These are phyloP conservation scores for Aspergillus sp. DNA, from an alignment of 2,329 filamentous ascomycete genomes.

Conservation along the genomic window DNA sequence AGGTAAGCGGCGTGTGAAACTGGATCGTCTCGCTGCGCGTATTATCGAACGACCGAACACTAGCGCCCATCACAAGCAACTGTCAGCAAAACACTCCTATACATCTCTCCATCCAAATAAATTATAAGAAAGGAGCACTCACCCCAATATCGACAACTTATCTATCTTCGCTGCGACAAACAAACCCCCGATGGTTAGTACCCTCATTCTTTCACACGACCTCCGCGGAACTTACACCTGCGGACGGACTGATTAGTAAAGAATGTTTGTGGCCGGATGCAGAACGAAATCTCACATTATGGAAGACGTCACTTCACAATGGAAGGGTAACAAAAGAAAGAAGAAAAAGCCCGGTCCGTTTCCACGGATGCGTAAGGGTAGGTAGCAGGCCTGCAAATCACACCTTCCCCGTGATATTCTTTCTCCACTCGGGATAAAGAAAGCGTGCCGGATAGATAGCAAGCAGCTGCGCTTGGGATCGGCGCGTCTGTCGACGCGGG, in stretches of 20 bases:
- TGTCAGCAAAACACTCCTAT: background rate
- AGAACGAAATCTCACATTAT: slow-evolving; percentile 12
- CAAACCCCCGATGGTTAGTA: slow-evolving; percentile 6
- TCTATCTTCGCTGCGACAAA: slow-evolving; percentile 71
- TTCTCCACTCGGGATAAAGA: too few relatives aligned
- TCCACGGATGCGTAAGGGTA: too few relatives aligned
- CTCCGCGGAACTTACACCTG: slow-evolving; percentile 34
- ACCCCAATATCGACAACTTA: slow-evolving; percentile 82
- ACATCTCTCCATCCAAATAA: too few relatives aligned
- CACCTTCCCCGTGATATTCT: background rate
- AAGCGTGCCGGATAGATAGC: too few relatives aligned
- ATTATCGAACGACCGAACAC: slow-evolving; percentile 83
- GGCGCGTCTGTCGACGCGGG: background rate
- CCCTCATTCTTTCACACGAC: background rate
- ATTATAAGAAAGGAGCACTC: slow-evolving; percentile 7
- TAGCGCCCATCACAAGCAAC: slow-evolving; percentile 27
- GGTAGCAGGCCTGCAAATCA: background rate
- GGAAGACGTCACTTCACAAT: background rate
- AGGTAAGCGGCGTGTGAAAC: slow-evolving; percentile 86
- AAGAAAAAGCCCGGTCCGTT: too few relatives aligned
- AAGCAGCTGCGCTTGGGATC: background rate
- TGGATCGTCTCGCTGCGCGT: slow-evolving; percentile 73
- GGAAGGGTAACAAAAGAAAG: too few relatives aligned
- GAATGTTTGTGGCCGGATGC: too few relatives aligned
- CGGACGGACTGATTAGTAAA: background rate